Conservation (phyloP, 148 eudicot species). For the Cornus kousa region DNA sequence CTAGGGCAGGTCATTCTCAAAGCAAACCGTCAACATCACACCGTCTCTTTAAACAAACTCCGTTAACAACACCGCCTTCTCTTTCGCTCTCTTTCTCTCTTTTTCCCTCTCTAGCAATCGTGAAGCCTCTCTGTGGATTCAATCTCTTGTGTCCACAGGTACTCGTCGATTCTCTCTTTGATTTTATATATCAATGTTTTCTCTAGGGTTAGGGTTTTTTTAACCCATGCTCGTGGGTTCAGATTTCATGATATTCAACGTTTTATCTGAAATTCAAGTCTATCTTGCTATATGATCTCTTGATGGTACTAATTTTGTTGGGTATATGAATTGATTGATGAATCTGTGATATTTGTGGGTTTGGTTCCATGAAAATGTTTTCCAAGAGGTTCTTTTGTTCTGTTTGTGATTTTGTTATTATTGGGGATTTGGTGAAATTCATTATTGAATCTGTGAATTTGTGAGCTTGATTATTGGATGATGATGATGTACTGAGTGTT, state of each 20-base stretch:
- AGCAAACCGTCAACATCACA: neutral
- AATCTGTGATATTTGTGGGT: slow-evolving; percentile 1
- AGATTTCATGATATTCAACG: slow-evolving; percentile 2
- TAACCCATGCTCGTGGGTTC: neutral
- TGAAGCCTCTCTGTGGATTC: slow-evolving; percentile 18
- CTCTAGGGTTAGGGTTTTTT: slow-evolving; percentile 15
- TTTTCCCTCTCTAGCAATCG: neutral
- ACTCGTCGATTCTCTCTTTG: slow-evolving; percentile 8
- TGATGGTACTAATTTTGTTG: slow-evolving; percentile 5
- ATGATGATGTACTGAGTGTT: too few relatives aligned
- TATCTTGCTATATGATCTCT: neutral
- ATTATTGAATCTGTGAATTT: too few relatives aligned
- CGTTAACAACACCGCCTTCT: neutral
- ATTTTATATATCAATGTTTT: slow-evolving; percentile 7
- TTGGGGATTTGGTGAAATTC: too few relatives aligned
- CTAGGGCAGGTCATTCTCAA: slow-evolving; percentile 10
- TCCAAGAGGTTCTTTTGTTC: slow-evolving; percentile 19
- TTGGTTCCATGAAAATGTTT: slow-evolving; percentile 13
- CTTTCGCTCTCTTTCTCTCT: neutral
- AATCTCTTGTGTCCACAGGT: slow-evolving; percentile 25
- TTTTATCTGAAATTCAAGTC: neutral
- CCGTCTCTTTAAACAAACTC: slow-evolving; percentile 17
- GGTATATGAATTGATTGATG: slow-evolving; percentile 18
- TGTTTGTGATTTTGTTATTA: slow-evolving; percentile 20
- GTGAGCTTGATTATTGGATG: too few relatives aligned